Base-by-base conservation (phyloP, 192 early-diverging fungal species). In the Backusella sp. region DNA sequence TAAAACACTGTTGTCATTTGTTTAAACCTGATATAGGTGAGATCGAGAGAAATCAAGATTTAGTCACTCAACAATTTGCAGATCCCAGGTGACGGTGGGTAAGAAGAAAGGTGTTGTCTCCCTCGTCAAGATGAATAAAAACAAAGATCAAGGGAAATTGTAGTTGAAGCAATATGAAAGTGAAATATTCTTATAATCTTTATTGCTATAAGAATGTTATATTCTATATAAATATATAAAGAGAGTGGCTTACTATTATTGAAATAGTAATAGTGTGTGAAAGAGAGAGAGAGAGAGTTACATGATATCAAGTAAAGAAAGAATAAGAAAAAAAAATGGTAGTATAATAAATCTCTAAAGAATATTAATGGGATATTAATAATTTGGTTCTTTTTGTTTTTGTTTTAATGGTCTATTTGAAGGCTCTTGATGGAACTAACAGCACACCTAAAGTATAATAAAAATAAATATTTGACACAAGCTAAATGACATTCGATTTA, bases 381-480 rank as follows among this genome's bases (percentile, higher is more conserved):
- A 59, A 26, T 26, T 59, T 59, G 56, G 28, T 59, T 23, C 21
- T 62, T 35, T 62, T 35, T 32, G 1, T 32, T 32, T 32, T 59
- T 35, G 28, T 35, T 68, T 68, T 32, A 68, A 68, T 68, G 14
- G 30, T 32, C 66, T 68, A 35, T 68, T 68, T 68, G 66, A 68
- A 68, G 66, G 66, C 32, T 68, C 28, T 68, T 68, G 23, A 71
- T 71, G 1, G 69, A 46, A 30, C 42, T 42, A 28, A 42, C 37
- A 23, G 69, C 37, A 46, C 42, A 71, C 69, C 37, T 71, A 19
- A 42, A 71, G 7, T 30, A 19, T 14, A 71, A 70, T 4, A 30
- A 44, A 53, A 19, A 44, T 23, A 9, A 46, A 4, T 42, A 14
- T 26, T 17, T 14, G 21, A 26, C 0, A 4, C 23, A 14, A 14